Conservation (phyloP, 108 stramenopile species). For the Discostella pseudostelligera region DNA sequence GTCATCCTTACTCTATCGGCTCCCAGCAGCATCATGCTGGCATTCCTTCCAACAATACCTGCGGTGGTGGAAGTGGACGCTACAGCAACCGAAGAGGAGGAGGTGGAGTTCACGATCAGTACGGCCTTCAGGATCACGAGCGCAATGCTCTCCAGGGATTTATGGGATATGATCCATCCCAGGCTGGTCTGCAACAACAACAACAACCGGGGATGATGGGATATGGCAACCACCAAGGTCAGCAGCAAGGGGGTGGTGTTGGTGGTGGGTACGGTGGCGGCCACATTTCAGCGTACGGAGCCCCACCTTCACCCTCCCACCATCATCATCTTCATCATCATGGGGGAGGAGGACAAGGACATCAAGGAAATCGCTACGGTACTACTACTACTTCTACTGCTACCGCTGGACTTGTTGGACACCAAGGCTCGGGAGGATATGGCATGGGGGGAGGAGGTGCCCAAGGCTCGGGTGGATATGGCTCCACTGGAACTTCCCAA, state of each 20-base stretch:
- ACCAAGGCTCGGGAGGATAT: not conserved
- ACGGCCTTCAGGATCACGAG: conserved; percentile 2
- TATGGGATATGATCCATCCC: not conserved
- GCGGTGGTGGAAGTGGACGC: not conserved
- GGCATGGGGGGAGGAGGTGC: not conserved
- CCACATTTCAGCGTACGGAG: not conserved
- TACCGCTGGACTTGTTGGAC: not conserved
- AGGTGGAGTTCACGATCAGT: not conserved
- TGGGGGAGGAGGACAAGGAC: conserved; percentile 1
- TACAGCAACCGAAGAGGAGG: not conserved
- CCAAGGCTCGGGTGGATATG: not conserved
- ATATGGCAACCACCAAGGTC: conserved; percentile 9
- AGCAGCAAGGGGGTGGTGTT: conserved; percentile 8
- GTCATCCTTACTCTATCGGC: no score
- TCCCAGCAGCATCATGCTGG: no score
- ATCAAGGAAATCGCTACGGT: conserved; percentile 5
- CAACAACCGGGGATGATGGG: conserved; percentile 1
- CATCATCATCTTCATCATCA: conserved; percentile 5
- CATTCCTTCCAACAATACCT: not conserved
- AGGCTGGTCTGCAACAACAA: not conserved
- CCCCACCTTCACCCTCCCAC: not conserved
- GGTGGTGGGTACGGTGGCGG: not conserved
- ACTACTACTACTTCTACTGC: not conserved
- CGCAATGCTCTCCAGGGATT: conserved; percentile 7
- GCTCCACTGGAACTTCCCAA: not conserved